Base-by-base conservation (phyloP, 441 rosid species). In the Brassica balearica region DNA sequence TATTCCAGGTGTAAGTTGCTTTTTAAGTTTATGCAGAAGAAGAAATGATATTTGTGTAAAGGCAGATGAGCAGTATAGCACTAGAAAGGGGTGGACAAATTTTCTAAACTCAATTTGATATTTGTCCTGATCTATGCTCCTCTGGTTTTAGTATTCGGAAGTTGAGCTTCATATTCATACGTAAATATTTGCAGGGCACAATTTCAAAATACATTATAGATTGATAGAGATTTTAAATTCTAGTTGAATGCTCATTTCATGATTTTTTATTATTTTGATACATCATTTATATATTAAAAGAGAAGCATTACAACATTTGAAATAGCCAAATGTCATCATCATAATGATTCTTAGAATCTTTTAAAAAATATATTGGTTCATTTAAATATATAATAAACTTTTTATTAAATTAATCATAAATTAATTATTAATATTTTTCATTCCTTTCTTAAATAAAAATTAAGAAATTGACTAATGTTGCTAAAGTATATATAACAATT, bases 1-100 rank as follows among this genome's bases (percentile, higher is more conserved):
- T 58, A 58, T 60, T 23, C 34, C 65, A 60, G 23, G 25, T 23
- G 34, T 19, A 56, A 8, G 70, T 66, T 66, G 6, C 70, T 41
- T 41, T 41, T 19, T 66, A 66, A 38, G 55, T 38, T 66, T 41
- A 11, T 38, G 56, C 55, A 66, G 48, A 67, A 67, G 71, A 66
- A 41, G 19, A 67, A 43, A 46, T 23, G 7, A 23, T 46, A 46
- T 19, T n/a, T 46, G 17, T 41, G 34, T 68, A 23, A 23, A 68
- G 6, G 59, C 19, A 67, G 17, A 46, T 23, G 60, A 29, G 61
- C 61, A 56, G 61, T 56, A 60, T 17, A 56, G 41, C n/a, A 65
- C 51, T 65, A 32, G 46, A 64, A 19, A 65, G 10, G 69, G 27
- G 53, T 65, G 53, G 53, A 19, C 53, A 65, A 17, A 19, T 36